A percentile compares a stretch with the other conserved stretches of the same genome.
Conservation (phyloP, 2,329 filamentous ascomycete species). For the Bisporella sp. region DNA sequence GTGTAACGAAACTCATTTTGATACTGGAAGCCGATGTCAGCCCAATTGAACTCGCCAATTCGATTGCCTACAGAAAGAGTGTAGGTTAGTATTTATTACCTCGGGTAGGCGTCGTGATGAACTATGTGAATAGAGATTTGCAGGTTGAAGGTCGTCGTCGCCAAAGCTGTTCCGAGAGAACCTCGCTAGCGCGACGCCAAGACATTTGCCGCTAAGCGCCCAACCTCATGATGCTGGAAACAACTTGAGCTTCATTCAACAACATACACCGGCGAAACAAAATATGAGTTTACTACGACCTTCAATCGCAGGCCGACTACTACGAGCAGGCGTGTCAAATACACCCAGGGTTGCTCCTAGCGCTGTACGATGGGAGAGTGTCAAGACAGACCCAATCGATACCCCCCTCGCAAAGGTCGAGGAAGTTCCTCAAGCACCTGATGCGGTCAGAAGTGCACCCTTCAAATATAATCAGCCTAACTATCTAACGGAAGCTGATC, state of each 20-base stretch:
- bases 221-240: no score
- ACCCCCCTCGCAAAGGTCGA: slow-evolving; percentile 34
- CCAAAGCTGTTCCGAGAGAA: not conserved
- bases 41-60: slow-evolving; percentile 16
- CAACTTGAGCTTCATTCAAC: no score
- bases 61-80: not conserved
- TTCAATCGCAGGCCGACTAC: slow-evolving; percentile 43
- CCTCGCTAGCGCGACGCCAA: slow-evolving; percentile 1
- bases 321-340: slow-evolving; percentile 38
- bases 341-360: slow-evolving; percentile 32
- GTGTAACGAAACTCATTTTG: slow-evolving; percentile 89
- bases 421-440: slow-evolving; percentile 24
- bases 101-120: slow-evolving; percentile 23
- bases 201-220: slow-evolving; percentile 4
- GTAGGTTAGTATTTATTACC: slow-evolving; percentile 15
- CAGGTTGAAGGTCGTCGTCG: slow-evolving; percentile 5
- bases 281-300: slow-evolving; percentile 63
- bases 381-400: slow-evolving; percentile 33
- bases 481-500: slow-evolving; percentile 75
- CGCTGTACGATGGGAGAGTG: slow-evolving; percentile 44
- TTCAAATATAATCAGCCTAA: slow-evolving; percentile 57
- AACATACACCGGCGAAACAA: slow-evolving; percentile 4
- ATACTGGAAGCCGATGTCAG: slow-evolving; percentile 30
- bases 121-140: slow-evolving; percentile 13
- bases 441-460: slow-evolving; percentile 6